Evolutionary conservation across 129 eudicot species (phyloP).

Genomic region (Centrapalus pauciflorus): DNA sequence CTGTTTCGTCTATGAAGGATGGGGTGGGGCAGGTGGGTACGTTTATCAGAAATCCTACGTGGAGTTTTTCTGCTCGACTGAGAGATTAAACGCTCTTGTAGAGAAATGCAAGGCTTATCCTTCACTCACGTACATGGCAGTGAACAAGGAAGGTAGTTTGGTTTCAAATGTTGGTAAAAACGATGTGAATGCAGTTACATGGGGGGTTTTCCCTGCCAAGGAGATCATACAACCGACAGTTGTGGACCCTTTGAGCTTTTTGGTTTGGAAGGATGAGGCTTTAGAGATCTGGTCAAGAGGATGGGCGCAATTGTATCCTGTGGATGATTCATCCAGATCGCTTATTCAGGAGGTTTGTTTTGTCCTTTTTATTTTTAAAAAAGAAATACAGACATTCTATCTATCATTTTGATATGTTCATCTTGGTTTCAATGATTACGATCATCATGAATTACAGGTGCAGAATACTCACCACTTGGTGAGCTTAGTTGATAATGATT

Average conservation of each 20-base stretch:
- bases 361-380: no score
- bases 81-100: constrained; percentile 58
- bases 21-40: constrained; percentile 98
- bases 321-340: constrained; percentile 59
- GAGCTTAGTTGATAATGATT: constrained; percentile 60
- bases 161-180: constrained; percentile 49
- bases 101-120: constrained; percentile 68
- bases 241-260: constrained; percentile 79
- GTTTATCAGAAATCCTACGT: constrained; percentile 94
- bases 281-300: constrained; percentile 92
- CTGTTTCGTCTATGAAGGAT: constrained; percentile 45
- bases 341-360: constrained; percentile 74
- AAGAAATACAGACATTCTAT: no score
- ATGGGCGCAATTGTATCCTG: constrained; percentile 85
- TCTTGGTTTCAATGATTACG: no score
- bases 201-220: constrained; percentile 96
- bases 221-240: constrained; percentile 94
- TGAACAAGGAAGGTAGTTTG: constrained; percentile 62
- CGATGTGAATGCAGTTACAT: constrained; percentile 89
- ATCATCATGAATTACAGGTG: constrained; percentile 35
- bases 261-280: constrained; percentile 94
- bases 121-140: constrained; percentile 73
- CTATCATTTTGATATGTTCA: no score
- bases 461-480: constrained; percentile 50
- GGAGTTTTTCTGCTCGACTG: constrained; percentile 81